Conservation (phyloP, 495 filamentous ascomycete species). For the Hyphodiscus hymeniophilus region DNA sequence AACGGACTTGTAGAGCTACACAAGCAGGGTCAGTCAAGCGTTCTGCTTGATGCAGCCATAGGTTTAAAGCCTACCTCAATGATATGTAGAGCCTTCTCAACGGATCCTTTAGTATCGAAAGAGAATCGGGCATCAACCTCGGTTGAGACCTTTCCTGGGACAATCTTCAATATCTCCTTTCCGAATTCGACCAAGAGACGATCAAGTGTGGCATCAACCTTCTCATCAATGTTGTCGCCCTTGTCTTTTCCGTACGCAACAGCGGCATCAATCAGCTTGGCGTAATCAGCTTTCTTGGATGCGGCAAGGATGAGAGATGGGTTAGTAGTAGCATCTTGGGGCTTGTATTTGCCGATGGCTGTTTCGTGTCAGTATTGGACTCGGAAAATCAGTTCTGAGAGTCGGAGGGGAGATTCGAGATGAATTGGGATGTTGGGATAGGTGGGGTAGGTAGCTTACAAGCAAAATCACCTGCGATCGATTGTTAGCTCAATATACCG, state of each 20-base stretch:
- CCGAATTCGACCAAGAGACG: slow-evolving; percentile 95
- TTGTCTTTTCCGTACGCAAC: slow-evolving; percentile 77
- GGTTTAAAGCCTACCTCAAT: slow-evolving; percentile 60
- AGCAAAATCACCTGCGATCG: slow-evolving; percentile 61
- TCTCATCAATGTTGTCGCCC: slow-evolving; percentile 55
- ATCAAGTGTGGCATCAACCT: slow-evolving; percentile 81
- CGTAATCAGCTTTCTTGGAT: slow-evolving; percentile 97
- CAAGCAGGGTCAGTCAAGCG: not conserved
- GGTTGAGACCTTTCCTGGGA: slow-evolving; percentile 96
- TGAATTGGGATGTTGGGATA: not conserved
- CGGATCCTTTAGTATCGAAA: slow-evolving; percentile 85
- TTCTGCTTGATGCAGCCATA: not conserved
- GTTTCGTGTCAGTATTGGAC: slow-evolving; percentile 33
- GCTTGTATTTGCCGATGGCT: slow-evolving; percentile 99
- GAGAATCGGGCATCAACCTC: slow-evolving; percentile 97
- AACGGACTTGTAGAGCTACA: slow-evolving; percentile 80
- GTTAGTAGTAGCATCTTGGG: slow-evolving; percentile 99
- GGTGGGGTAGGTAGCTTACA: slow-evolving; percentile 42
- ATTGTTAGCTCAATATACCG: slow-evolving; percentile 8
- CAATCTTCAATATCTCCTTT: slow-evolving; percentile 92
- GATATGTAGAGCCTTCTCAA: slow-evolving; percentile 95
- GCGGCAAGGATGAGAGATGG: slow-evolving; percentile 95
- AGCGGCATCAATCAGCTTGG: slow-evolving; percentile 80
- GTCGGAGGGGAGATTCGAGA: not conserved
- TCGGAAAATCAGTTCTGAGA: not conserved